Percentiles rank a stretch among this genome's conserved stretches.
Conservation (phyloP, 164 flowering plant genomes). For the Magnolia changhungtana region DNA sequence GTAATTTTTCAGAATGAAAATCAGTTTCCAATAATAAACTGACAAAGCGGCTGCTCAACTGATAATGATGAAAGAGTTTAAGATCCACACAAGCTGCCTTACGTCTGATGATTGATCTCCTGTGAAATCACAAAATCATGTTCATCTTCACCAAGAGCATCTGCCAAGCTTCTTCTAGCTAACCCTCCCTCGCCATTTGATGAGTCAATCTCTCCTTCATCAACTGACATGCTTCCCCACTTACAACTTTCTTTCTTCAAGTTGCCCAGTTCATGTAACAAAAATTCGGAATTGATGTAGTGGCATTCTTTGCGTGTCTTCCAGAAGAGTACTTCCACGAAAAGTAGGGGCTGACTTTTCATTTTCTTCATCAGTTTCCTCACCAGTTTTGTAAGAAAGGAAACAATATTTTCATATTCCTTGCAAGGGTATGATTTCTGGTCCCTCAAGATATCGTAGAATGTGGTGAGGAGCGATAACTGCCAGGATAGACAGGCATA, state of each 20-base stretch:
- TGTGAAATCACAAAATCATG: conserved; percentile 52
- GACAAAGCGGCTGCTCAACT: background rate
- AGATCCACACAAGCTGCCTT: conserved; percentile 21
- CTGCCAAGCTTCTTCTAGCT: conserved; percentile 63
- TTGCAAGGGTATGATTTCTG: conserved; percentile 63
- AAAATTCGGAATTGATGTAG: conserved; percentile 58
- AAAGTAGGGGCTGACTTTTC: conserved; percentile 83
- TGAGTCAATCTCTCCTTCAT: conserved; percentile 35
- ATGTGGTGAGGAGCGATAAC: conserved; percentile 78
- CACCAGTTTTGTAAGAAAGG: conserved; percentile 60
- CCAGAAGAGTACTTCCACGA: conserved; percentile 88
- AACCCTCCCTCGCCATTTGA: conserved; percentile 33
- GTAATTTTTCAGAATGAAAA: conserved; percentile 1
- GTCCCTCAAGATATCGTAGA: conserved; percentile 72
- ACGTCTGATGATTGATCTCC: conserved; percentile 36
- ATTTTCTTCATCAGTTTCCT: conserved; percentile 76
- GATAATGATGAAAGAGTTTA: conserved; percentile 3
- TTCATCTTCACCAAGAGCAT: conserved; percentile 96
- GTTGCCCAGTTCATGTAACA: conserved; percentile 55
- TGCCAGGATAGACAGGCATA: conserved; percentile 37
- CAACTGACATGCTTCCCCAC: conserved; percentile 28
- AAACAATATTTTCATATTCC: conserved; percentile 62
- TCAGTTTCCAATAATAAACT: background rate
- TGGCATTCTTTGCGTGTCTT: conserved; percentile 86
- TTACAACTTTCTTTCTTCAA: conserved; percentile 41